Percentiles rank a stretch among this genome's conserved stretches.
Conservation (phyloP, 78 protist species). For the Salpingoeca rosetta region DNA sequence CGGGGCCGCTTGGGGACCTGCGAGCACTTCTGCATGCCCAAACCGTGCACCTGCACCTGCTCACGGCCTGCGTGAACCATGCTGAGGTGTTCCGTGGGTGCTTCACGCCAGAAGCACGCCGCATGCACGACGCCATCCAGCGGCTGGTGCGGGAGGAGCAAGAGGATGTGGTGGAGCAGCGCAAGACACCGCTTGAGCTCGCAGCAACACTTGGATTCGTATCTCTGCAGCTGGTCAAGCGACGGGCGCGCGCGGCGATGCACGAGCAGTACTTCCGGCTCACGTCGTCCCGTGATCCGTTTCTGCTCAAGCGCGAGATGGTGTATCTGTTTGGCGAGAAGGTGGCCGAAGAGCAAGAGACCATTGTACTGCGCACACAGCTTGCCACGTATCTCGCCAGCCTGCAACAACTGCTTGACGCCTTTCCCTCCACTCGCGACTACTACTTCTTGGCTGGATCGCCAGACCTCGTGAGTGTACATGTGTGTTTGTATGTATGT, state of each 20-base stretch:
- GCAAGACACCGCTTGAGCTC: neutral
- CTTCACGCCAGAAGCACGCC: too few relatives aligned
- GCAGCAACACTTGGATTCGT: neutral
- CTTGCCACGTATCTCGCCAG: neutral
- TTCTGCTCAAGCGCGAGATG: neutral
- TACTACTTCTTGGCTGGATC: neutral
- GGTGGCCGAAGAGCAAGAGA: neutral
- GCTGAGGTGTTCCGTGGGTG: neutral
- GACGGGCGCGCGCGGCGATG: neutral
- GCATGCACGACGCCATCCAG: too few relatives aligned
- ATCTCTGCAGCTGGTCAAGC: neutral
- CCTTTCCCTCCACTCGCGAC: neutral
- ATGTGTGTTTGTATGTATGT: too few relatives aligned
- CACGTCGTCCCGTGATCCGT: neutral
- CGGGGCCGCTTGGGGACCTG: neutral
- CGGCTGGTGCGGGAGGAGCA: too few relatives aligned
- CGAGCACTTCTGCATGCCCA: neutral
- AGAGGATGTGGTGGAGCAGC: neutral
- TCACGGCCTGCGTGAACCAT: neutral
- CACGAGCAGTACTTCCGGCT: neutral
- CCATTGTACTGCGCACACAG: neutral
- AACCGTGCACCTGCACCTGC: neutral
- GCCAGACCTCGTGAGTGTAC: neutral
- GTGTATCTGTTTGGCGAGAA: neutral
- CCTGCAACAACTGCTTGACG: neutral